A percentile compares a stretch with the other conserved stretches of the same genome.
Evolutionary conservation across 2,329 filamentous ascomycete species (phyloP).

Genomic region (Cercospora sojina): DNA sequence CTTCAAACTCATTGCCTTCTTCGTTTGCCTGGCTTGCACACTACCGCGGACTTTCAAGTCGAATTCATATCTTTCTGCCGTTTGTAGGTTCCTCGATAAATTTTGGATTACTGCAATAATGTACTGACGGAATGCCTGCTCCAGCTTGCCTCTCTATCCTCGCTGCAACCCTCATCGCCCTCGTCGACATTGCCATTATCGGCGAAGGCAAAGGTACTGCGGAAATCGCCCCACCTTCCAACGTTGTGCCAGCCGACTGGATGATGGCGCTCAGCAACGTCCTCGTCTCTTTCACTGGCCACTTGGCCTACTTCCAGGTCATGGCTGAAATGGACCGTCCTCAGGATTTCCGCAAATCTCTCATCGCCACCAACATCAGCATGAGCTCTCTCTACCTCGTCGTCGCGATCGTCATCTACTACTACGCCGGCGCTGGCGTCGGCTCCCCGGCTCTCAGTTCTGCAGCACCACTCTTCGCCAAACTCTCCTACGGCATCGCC

Average conservation of each 20-base stretch:
- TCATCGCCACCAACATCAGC: slow-evolving; percentile 59
- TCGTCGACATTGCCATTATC: slow-evolving; percentile 45
- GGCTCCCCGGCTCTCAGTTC: slow-evolving; percentile 65
- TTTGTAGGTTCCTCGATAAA: slow-evolving; percentile 45
- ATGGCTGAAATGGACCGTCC: slow-evolving; percentile 64
- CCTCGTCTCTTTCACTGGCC: slow-evolving; percentile 63
- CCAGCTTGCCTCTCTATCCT: slow-evolving; percentile 63
- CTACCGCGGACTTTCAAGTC: slow-evolving; percentile 63
- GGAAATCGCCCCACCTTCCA: slow-evolving; percentile 42
- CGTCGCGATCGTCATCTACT: slow-evolving; percentile 68
- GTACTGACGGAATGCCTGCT: slow-evolving; percentile 6
- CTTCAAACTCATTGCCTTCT: slow-evolving; percentile 60
- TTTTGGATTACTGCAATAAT: neutral
- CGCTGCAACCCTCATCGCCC: slow-evolving; percentile 59
- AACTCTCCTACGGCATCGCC: slow-evolving; percentile 67
- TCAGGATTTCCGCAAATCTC: slow-evolving; percentile 60
- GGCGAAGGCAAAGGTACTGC: slow-evolving; percentile 43
- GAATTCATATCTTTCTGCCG: slow-evolving; percentile 61
- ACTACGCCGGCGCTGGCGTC: slow-evolving; percentile 61
- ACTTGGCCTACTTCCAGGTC: slow-evolving; percentile 67
- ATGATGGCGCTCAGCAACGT: slow-evolving; percentile 61
- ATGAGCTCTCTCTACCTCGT: slow-evolving; percentile 65
- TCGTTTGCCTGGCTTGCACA: slow-evolving; percentile 59
- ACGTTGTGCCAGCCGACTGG: slow-evolving; percentile 37
- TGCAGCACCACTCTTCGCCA: slow-evolving; percentile 55